Base-by-base conservation (phyloP, 2,329 filamentous ascomycete genomes). In the Calycina herbarum region DNA sequence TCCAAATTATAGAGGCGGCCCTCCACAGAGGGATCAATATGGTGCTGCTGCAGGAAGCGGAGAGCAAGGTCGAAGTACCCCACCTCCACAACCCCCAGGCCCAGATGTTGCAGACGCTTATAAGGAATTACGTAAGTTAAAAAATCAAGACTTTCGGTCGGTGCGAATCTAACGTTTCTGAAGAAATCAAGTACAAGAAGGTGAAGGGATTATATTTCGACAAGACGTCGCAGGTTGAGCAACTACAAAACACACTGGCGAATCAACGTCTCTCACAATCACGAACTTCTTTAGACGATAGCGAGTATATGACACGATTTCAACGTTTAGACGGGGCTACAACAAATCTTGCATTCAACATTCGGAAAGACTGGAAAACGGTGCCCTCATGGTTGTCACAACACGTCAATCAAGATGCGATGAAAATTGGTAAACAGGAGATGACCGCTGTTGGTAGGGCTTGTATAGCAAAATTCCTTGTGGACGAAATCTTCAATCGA, bases 131-230 rank as follows among this genome's bases (percentile, higher is more conserved):
- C 79, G 70, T 78, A 81, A 69, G 73, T 79, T 54, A 20, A 13
- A 15, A 35, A 15, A 51, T n/a, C 3, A 20, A 57, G 40, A 1
- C 5, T 17, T n/a, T 54, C 20, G 58, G 62, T 27, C 4, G 35
- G 2, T 31, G 20, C 6, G 57, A 63, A 64, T 69, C 72, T 61
- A 72, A 57, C 33, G 17, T n/a, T 33, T 40, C n/a, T 4, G 20
- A 69, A 97, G 94, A 95, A 75, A 88, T 87, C 71, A 99, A 99
- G 81, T 99, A 99, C 77, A 96, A 96, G 77, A 97, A 97, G 76
- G 94, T 99, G 65, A 99, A 99, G 82, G 89, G 93, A 64, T 91
- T 97, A 73, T 99, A 97, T 77, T 98, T 98, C 77, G 95, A 98
- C 70, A 90, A 96, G 73, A 91, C 89, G 70, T 85, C 88, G 20